Evolutionary conservation across 306 rosid species (phyloP), one percentile per base, ranked within the genome.

Genomic region (Malus orientalis): DNA sequence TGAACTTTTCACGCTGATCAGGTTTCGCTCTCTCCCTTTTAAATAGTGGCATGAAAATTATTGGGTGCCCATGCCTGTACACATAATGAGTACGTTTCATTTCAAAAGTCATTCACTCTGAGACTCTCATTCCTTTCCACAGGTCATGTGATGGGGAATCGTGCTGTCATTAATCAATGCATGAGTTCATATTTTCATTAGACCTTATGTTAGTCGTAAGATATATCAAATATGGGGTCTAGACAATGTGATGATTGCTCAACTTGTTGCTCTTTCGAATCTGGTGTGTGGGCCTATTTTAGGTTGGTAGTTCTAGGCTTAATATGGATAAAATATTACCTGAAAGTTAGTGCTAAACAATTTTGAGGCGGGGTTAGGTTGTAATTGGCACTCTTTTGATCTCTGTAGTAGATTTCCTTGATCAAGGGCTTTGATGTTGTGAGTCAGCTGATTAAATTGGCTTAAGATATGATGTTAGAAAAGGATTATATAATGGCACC

Each of bases 1-100:
- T 67, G 99, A 95, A 82, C 85, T 95, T 38, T 95, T 95, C 77
- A 95, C 99, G 14, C 91, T 95, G 40, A 88, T 95, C 68, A 95
- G 99, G 99, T 95, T 16, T 69, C 62, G 70, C 72, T 85, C 80
- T 79, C 79, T 74, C 73, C 84, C 84, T 61, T 66, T 5, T 66
- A 20, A 66, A 33, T 66, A 20, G 29, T 36, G 62, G 13, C 62
- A 1, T 16, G 49, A 5, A 66, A 66, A 66, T 66, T 11, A 36
- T 36, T 10, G 49, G 49, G 49, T 64, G 70, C 51, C 44, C 18
- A 13, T 33, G 4, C 2, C n/a, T 22, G 20, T 36, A 66, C 29
- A 36, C 49, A 36, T 66, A 64, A 27, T 61, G 67, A 30, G 36
- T 5, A 33, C 3, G 4, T 30, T 30, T 30, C 45, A 32, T 15